These are phyloP conservation scores for Lachancea dasiensis DNA, from an alignment of 805 yeast genomes.

Conservation along the genomic window DNA sequence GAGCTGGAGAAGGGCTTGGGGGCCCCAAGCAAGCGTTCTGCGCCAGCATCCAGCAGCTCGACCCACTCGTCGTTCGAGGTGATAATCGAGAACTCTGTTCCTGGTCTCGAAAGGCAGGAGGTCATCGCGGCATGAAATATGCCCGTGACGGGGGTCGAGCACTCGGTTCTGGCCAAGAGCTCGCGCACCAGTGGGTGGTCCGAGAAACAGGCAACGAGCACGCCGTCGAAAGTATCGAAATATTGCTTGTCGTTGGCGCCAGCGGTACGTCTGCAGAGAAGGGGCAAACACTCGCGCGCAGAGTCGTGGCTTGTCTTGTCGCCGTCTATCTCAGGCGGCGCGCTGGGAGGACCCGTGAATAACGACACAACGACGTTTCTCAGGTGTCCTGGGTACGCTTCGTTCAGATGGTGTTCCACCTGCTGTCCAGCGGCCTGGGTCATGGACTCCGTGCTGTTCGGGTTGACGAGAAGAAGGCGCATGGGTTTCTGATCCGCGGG, in stretches of 20 bases:
- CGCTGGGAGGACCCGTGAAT: constrained; percentile 20
- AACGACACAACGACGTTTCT: constrained; percentile 3
- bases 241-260: constrained; percentile 5
- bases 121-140: constrained; percentile 18
- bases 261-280: constrained; percentile 11
- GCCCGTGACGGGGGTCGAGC: constrained; percentile 15
- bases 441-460: constrained; percentile 23
- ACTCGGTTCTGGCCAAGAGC: constrained; percentile 7
- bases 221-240: constrained; percentile 19
- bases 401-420: constrained; percentile 10
- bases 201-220: constrained; percentile 24
- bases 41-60: constrained; percentile 16
- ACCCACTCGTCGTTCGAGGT: constrained; percentile 27
- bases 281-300: constrained; percentile 18
- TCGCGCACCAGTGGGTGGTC: constrained; percentile 24
- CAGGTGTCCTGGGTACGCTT: constrained; percentile 3
- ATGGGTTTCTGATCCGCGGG: too few relatives aligned
- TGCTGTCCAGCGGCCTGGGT: constrained; percentile 15
- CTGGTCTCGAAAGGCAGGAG: constrained; percentile 12
- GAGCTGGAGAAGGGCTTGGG: constrained; percentile 10
- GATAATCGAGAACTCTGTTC: constrained; percentile 19
- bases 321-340: constrained; percentile 24
- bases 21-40: constrained; percentile 10
- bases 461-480: constrained; percentile 20
- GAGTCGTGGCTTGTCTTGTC: constrained; percentile 16